Conservation (phyloP, 2,329 filamentous ascomycete species). For the Zasmidium citrigriseum region DNA sequence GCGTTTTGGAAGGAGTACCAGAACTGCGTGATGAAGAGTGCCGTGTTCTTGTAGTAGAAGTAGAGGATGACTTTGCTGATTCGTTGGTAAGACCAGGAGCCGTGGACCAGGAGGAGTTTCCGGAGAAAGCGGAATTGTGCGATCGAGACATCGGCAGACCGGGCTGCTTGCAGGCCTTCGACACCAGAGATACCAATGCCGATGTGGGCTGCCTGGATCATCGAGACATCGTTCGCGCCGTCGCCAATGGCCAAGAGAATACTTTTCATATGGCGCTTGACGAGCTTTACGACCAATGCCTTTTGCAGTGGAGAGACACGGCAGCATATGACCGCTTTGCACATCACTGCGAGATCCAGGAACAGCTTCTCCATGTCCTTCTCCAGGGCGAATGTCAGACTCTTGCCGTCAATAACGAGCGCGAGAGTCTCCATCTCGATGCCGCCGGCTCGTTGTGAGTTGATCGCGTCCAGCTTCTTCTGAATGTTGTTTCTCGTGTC, state of each 20-base stretch:
- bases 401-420: constrained; percentile 94
- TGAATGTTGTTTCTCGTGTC: constrained; percentile 85
- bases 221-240: constrained; percentile 98
- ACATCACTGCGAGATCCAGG: constrained; percentile 88
- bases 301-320: constrained; percentile 97
- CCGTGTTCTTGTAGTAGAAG: constrained; percentile 99
- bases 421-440: constrained; percentile 85
- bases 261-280: constrained; percentile 89
- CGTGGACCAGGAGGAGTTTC: constrained; percentile 92
- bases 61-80: constrained; percentile 97
- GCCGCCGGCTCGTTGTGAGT: constrained; percentile 73
- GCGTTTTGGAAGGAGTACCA: constrained; percentile 95
- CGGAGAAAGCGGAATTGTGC: constrained; percentile 93
- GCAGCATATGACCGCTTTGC: constrained; percentile 97
- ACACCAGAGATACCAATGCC: constrained; percentile 96
- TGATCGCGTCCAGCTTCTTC: constrained; percentile 91
- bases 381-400: constrained; percentile 88
- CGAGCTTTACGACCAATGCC: constrained; percentile 94
- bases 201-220: constrained; percentile 98
- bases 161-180: constrained; percentile 93
- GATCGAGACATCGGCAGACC: constrained; percentile 93
- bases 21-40: constrained; percentile 98
- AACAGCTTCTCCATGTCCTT: constrained; percentile 92
- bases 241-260: constrained; percentile 96
- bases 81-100: constrained; percentile 95